Evolutionary conservation across 2,329 filamentous ascomycete species (phyloP), one percentile per base, ranked within the genome.

Genomic region (Fusarium pininemorale): DNA sequence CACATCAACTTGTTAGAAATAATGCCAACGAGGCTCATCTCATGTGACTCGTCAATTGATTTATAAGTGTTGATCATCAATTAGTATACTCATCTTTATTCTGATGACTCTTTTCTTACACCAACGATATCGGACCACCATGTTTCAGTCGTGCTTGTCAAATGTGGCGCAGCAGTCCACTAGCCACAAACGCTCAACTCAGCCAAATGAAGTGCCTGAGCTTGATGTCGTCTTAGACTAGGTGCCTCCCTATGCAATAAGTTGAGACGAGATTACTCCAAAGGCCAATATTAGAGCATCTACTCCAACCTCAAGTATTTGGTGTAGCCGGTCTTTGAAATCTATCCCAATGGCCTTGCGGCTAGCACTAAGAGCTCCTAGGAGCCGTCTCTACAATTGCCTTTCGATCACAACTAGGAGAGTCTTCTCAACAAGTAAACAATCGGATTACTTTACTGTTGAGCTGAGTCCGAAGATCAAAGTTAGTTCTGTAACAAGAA

Each of bases 321-420:
- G 9, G n/a, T 41, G 30, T 18, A 39, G 20, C 20, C 35, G 26
- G 18, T 28, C 30, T 57, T 28, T 39, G 48, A 47, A 18, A 15
- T 24, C 20, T 32, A n/a, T 53, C 56, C 59, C 64, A 48, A 81
- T 81, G 79, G 70, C 73, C 42, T 66, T 74, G 7, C 63, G 70
- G 35, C 66, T 76, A 30, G 60, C 63, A 41, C 63, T 63, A 24
- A 66, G 62, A 67, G 65, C 77, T 72, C 60, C 72, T 35, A 75
- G 70, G 65, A 76, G 74, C 67, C 56, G 47, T 45, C 44, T 69
- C 35, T 73, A 73, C 24, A 74, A 73, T 44, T 73, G 39, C 37
- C 44, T 67, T 18, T 55, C 66, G 38, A 22, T 42, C 32, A 59
- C 48, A 32, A 76, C 68, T 63, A 75, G 59, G 71, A 77, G 70